These are phyloP conservation scores for Scleroderma citrinum DNA, from an alignment of 768 basidiomycete species.

Conservation along the genomic window DNA sequence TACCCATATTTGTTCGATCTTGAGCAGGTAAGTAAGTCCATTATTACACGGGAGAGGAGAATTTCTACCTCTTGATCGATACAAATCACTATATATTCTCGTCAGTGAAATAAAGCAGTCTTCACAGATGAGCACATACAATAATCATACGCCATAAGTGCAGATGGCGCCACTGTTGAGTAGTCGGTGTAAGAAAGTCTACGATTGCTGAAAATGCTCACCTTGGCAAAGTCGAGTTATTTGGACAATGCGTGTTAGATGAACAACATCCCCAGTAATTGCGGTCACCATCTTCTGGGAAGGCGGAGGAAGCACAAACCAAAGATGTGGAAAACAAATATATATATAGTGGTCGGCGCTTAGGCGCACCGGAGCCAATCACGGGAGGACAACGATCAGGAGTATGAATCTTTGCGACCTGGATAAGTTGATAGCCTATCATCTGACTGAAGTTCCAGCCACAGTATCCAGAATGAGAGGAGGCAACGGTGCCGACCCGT, in stretches of 20 bases:
- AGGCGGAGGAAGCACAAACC: too few species aligned
- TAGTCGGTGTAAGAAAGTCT: not conserved
- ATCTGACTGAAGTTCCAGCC: too few species aligned
- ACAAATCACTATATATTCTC: not conserved
- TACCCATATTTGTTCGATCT: slow-evolving; percentile 5
- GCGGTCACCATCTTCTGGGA: not conserved
- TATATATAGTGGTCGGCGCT: too few species aligned
- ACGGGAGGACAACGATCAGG: too few species aligned
- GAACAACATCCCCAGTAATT: not conserved
- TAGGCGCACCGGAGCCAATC: too few species aligned
- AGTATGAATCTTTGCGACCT: too few species aligned
- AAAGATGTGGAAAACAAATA: too few species aligned
- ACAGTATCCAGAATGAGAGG: too few species aligned
- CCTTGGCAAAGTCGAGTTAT: slow-evolving; percentile 4
- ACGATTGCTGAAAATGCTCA: not conserved
- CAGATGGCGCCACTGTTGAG: not conserved
- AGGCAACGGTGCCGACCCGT: too few species aligned
- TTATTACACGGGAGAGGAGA: not conserved
- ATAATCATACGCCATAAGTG: slow-evolving; percentile 3
- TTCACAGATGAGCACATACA: not conserved
- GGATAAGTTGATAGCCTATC: too few species aligned
- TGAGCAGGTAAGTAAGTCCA: not conserved
- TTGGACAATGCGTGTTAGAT: not conserved
- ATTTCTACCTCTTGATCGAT: slow-evolving; percentile 4
- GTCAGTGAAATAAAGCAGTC: not conserved